phyloP scores from a whole-genome alignment of 2,329 filamentous ascomycete genomes.

The Chaetomiaceae sp. region DNA sequence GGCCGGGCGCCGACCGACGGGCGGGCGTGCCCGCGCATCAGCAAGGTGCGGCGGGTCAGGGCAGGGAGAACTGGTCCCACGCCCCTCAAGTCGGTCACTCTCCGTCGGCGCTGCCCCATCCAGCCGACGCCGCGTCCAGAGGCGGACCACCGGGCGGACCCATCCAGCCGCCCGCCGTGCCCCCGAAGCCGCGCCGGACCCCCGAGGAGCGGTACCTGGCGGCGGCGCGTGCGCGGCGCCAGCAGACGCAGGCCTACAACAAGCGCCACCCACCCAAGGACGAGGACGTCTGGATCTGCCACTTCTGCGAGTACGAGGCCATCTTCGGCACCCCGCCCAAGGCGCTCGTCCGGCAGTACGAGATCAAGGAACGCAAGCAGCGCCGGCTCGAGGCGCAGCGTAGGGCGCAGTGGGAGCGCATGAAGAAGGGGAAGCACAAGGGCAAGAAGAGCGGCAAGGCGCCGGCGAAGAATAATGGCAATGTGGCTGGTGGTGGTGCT shows the following conservation, averaged over 20 bases:
- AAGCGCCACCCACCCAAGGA: slow-evolving; percentile 61
- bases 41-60: slow-evolving; percentile 3
- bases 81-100: slow-evolving; percentile 15
- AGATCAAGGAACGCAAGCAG: slow-evolving; percentile 85
- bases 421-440: slow-evolving; percentile 56
- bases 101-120: slow-evolving; percentile 11
- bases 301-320: slow-evolving; percentile 95
- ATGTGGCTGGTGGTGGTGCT: too few relatives aligned
- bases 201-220: slow-evolving; percentile 64
- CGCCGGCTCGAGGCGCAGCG: slow-evolving; percentile 83
- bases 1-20: slow-evolving; percentile 52
- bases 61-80: slow-evolving; percentile 19
- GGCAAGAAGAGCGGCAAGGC: slow-evolving; percentile 75
- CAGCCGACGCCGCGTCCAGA: slow-evolving; percentile 5
- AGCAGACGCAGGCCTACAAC: slow-evolving; percentile 71
- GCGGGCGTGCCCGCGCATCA: slow-evolving; percentile 10
- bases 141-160: slow-evolving; percentile 3
- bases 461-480: slow-evolving; percentile 40
- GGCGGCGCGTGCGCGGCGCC: slow-evolving; percentile 71
- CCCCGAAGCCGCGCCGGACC: slow-evolving; percentile 55
- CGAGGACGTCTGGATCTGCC: slow-evolving; percentile 88
- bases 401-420: slow-evolving; percentile 80
- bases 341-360: slow-evolving; percentile 83
- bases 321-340: slow-evolving; percentile 86
- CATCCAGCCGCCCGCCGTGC: slow-evolving; percentile 9